Evolutionary conservation across 169 alveolate genomes (phyloP).

Genomic region (Cryptosporidium sp.): DNA sequence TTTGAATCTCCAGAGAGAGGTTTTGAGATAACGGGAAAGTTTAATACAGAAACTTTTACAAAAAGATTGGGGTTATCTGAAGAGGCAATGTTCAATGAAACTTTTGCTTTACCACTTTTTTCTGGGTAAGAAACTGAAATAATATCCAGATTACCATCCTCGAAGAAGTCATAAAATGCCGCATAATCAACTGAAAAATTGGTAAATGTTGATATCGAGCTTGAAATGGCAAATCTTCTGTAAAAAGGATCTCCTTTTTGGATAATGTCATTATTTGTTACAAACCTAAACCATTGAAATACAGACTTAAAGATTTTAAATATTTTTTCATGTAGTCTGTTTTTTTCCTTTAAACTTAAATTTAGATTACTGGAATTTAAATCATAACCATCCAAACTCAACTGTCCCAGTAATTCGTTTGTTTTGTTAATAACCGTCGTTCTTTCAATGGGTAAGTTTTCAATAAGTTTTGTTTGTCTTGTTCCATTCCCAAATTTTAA

Average conservation of each 20-base stretch:
- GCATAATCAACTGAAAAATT: constrained; percentile 57
- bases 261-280: constrained; percentile 1
- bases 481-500: constrained; percentile 27
- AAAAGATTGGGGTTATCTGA: constrained; percentile 35
- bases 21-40: background rate
- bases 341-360: background rate
- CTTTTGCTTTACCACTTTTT: background rate
- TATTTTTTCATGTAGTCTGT: background rate
- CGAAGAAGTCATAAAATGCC: constrained; percentile 81
- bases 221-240: constrained; percentile 39
- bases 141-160: constrained; percentile 80
- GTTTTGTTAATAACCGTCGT: background rate
- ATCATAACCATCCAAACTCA: background rate
- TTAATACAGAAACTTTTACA: constrained; percentile 33
- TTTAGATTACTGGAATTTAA: background rate
- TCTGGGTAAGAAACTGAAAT: constrained; percentile 77
- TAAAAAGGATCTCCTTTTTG: constrained; percentile 25
- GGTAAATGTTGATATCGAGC: background rate
- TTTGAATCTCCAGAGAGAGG: background rate
- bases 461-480: constrained; percentile 42
- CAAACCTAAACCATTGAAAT: constrained; percentile 2
- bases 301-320: background rate
- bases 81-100: constrained; percentile 18
- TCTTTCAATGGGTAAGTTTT: constrained; percentile 33
- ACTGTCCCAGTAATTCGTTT: background rate